Evolutionary conservation across 257 asterid genomes (phyloP), one percentile per base, ranked within the genome.

Genomic region (Penstemon barbatus): DNA sequence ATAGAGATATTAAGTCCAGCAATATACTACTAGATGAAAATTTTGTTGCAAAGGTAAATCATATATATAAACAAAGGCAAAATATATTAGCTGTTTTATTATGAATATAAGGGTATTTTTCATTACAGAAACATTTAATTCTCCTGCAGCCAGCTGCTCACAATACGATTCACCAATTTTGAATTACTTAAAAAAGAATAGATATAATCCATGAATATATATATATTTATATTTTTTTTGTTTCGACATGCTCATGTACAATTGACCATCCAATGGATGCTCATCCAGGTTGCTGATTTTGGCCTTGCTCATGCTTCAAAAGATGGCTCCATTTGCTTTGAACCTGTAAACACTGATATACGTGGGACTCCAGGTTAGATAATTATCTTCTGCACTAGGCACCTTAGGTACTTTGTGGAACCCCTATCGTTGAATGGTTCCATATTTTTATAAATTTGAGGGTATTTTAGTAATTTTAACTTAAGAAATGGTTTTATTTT

Each of bases 231-330:
- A 15, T 25, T 25, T 25, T 25, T 25, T 25, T 25, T 25, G 33
- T 25, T 25, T 25, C 2, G 33, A 25, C 33, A 25, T 25, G 33
- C 33, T 25, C 33, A 25, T 25, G 33, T 25, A 25, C 33, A 25
- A 25, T 25, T 25, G 2, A 25, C 33, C 33, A 25, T 25, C 33
- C 33, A 25, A 25, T 25, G 2, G 33, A 61, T 57, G 41, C 48
- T 72, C 59, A 42, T 73, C 71, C 86, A 94, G 99, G 87, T 94
- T 77, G 99, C 97, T 64, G 99, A 91, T 82, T 94, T 91, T 78
- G 97, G 99, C 72, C 97, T 94, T 52, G 96, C 85, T 15, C 96
- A 89, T 76, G 97, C 97, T 80, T 94, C 98, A 8, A 86, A 84
- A 78, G 92, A 94, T 68, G 97, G 99, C 57, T 94, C 99, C 49